phyloP scores from a whole-genome alignment of 176 grass and related monocot species.

The Tillandsia fasciculata region DNA sequence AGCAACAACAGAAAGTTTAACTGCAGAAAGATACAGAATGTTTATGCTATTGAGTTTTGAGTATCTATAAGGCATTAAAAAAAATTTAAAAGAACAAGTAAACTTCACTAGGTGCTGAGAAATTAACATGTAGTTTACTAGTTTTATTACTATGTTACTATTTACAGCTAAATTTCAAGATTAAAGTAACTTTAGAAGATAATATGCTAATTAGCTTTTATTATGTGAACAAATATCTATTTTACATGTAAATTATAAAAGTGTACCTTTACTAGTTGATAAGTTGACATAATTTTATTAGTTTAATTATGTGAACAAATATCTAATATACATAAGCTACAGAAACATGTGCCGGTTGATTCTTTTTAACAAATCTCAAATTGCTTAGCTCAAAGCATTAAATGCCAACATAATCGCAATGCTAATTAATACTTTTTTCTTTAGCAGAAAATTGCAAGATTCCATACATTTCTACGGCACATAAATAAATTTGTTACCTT shows the following conservation, averaged over 20 bases:
- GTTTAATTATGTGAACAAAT: neutral
- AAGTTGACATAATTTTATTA: neutral
- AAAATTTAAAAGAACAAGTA: too few species aligned
- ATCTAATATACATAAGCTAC: neutral
- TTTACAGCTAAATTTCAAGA: too few species aligned
- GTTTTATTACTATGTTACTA: too few species aligned
- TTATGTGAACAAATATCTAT: neutral
- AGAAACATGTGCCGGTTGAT: neutral
- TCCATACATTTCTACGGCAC: too few species aligned
- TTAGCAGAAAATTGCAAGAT: neutral
- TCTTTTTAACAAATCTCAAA: neutral
- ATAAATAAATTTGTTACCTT: constrained; percentile 34
- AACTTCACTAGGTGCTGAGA: too few species aligned
- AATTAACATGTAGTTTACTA: too few species aligned
- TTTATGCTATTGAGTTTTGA: too few species aligned
- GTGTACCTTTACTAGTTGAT: neutral
- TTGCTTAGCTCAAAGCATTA: neutral
- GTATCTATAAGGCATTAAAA: too few species aligned
- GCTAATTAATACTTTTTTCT: neutral
- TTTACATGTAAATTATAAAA: neutral
- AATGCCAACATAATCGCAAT: neutral
- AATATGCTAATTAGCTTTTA: neutral
- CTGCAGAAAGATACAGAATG: too few species aligned
- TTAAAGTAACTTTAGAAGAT: too few species aligned
- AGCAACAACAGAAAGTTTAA: too few species aligned